Evolutionary conservation across 2,329 filamentous ascomycete species (phyloP), one percentile per base, ranked within the genome.

Genomic region (Colletotrichum lindemuthianum): DNA sequence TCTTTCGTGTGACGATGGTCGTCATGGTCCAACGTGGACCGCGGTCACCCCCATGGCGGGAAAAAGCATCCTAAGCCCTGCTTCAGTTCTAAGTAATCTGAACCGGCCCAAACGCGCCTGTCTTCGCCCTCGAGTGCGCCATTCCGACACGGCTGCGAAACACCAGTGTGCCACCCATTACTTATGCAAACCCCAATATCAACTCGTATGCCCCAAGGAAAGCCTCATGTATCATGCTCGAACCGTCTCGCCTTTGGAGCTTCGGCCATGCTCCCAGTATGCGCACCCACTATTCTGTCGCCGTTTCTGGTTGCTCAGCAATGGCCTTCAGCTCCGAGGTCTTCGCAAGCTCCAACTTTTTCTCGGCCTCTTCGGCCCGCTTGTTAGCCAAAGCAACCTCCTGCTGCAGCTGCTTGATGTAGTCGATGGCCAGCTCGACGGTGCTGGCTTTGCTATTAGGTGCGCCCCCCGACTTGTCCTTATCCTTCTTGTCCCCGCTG

Each of bases 351-450:
- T 71, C 72, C 54, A 92, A 72, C 74, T 86, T 88, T 70, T 84
- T 85, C 73, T 92, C 91, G 13, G 90, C 86, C 60, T 85, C 84
- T 32, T 85, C 84, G 12, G 93, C 86, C 70, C 88, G 81, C 65
- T 79, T 81, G 55, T 88, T 89, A 24, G 89, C 88, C 39, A 88
- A 86, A 2, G 84, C 85, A 13, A 93, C 80, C 73, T 96, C 91
- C 70, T 87, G 81, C 77, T 96, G 89, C 66, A 99, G 78, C 65
- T 89, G 86, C 77, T 92, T 95, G 79, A 99, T 97, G 74, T 98
- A 97, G 61, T 94, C 90, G 71, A 98, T 98, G 2, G 96, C 96
- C 78, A 92, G 90, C 78, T 99, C 96, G n/a, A 99, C 96, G 1
- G 96, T 97, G 70, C 92, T 97, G 2, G 96, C 96, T 76, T 98